Evolutionary conservation across 2,329 filamentous ascomycete species (phyloP).

Genomic region (Colletotrichum chlorophyti): DNA sequence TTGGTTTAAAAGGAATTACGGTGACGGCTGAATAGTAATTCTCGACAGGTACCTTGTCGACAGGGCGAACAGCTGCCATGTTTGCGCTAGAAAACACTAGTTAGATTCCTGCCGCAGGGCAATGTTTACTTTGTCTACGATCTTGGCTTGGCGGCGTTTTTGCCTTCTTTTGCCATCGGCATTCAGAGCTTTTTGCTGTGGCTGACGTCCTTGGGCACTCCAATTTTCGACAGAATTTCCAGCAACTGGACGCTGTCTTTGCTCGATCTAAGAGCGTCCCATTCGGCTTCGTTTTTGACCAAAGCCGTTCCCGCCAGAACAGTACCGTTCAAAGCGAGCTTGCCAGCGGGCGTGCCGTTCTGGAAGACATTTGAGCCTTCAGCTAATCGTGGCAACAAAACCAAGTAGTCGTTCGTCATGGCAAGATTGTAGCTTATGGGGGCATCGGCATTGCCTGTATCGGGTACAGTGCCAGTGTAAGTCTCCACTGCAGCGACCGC

Average conservation of each 20-base stretch:
- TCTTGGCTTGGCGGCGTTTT: not conserved
- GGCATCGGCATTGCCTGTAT: constrained; percentile 46
- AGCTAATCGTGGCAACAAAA: constrained; percentile 59
- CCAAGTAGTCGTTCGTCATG: constrained; percentile 60
- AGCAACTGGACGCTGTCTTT: constrained; percentile 34
- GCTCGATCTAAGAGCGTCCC: constrained; percentile 55
- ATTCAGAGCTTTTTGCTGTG: constrained; percentile 18
- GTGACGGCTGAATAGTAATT: not conserved
- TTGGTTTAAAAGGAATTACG: not conserved
- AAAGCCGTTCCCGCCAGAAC: constrained; percentile 69
- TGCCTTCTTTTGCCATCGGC: not conserved
- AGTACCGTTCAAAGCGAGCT: constrained; percentile 64
- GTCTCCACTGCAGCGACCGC: constrained; percentile 48
- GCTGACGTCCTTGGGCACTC: constrained; percentile 34
- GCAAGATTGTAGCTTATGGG: constrained; percentile 70
- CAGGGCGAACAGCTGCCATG: not conserved
- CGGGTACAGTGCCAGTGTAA: constrained; percentile 19
- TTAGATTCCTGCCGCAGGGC: constrained; percentile 26
- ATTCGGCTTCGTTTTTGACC: constrained; percentile 65
- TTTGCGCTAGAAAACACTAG: constrained; percentile 15
- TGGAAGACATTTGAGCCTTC: constrained; percentile 51
- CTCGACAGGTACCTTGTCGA: constrained; percentile 1
- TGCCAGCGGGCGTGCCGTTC: constrained; percentile 44
- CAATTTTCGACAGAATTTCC: constrained; percentile 49
- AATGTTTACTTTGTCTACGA: constrained; percentile 7